Evolutionary conservation across 2,329 filamentous ascomycete genomes (phyloP).

Genomic region (Botrytis porri): DNA sequence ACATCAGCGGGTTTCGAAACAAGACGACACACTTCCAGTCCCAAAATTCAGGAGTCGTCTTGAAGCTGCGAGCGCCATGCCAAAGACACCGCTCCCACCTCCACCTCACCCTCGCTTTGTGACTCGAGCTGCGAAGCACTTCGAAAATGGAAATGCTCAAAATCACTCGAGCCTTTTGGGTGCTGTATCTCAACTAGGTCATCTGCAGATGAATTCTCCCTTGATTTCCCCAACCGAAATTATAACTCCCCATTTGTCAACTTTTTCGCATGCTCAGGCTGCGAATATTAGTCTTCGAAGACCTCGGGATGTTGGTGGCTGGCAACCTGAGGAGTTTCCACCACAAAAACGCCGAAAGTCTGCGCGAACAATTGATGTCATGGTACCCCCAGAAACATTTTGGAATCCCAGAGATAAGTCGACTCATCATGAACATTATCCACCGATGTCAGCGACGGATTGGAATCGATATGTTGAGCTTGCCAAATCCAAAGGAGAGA

Average conservation of each 20-base stretch:
- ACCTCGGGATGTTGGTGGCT: slow-evolving; percentile 33
- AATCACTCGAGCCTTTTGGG: slow-evolving; percentile 36
- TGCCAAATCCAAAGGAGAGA: slow-evolving; percentile 49
- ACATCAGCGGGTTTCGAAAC: slow-evolving; percentile 14
- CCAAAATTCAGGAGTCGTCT: background rate
- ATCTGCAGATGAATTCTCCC: slow-evolving; percentile 38
- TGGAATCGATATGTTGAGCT: slow-evolving; percentile 54
- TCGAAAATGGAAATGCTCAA: slow-evolving; percentile 17
- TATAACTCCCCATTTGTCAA: slow-evolving; percentile 20
- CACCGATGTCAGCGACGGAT: slow-evolving; percentile 61
- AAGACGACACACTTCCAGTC: slow-evolving; percentile 12
- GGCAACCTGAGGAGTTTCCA: slow-evolving; percentile 32
- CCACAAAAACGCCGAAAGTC: slow-evolving; percentile 51
- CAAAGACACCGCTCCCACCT: slow-evolving; percentile 21
- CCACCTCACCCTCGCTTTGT: slow-evolving; percentile 14
- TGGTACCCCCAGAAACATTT: slow-evolving; percentile 54
- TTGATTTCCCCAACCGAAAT: slow-evolving; percentile 22
- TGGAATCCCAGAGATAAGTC: slow-evolving; percentile 53
- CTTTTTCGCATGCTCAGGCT: slow-evolving; percentile 20
- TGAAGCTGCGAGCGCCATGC: slow-evolving; percentile 9
- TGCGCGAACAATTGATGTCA: slow-evolving; percentile 56
- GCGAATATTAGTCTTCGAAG: slow-evolving; percentile 33
- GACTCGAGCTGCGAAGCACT: slow-evolving; percentile 8
- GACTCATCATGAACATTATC: slow-evolving; percentile 61
- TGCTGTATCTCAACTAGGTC: slow-evolving; percentile 37